Percentiles rank a stretch among this genome's conserved stretches.
Evolutionary conservation across 768 basidiomycete species (phyloP).

Genomic region (Crucibulum laeve): DNA sequence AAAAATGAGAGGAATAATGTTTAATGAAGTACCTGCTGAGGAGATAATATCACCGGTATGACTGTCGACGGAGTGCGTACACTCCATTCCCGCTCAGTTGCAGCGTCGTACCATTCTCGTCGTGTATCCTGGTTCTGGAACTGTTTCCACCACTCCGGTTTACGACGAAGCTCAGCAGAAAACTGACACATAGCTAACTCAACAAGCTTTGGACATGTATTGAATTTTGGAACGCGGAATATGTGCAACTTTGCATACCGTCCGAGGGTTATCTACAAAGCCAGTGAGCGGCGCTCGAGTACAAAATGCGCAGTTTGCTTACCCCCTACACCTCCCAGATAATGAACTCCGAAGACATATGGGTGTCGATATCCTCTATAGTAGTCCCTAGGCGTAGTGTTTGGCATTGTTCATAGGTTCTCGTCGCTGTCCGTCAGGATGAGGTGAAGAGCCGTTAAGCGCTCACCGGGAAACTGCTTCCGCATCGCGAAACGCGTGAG

Average conservation of each 20-base stretch:
- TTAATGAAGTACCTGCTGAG: slow-evolving; percentile 29
- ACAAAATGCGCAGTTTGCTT: slow-evolving; percentile 4
- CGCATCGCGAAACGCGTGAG: neutral
- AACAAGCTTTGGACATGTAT: too few species aligned
- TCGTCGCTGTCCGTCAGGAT: too few species aligned
- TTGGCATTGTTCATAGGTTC: slow-evolving; percentile 13
- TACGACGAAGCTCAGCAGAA: slow-evolving; percentile 37
- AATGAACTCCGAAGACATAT: slow-evolving; percentile 39
- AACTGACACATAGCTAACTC: slow-evolving; percentile 48
- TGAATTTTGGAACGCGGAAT: too few species aligned
- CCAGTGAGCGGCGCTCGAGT: neutral
- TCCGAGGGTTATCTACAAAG: slow-evolving; percentile 38
- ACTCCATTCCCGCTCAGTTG: slow-evolving; percentile 20
- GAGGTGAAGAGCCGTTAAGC: neutral
- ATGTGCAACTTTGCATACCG: slow-evolving; percentile 25
- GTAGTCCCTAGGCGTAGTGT: slow-evolving; percentile 12
- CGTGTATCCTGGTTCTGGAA: slow-evolving; percentile 19
- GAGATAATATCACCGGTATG: slow-evolving; percentile 27
- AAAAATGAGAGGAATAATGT: neutral
- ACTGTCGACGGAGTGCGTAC: slow-evolving; percentile 30
- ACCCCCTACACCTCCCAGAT: slow-evolving; percentile 43
- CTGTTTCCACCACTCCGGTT: slow-evolving; percentile 36
- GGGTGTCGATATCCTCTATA: slow-evolving; percentile 44
- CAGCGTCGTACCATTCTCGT: slow-evolving; percentile 26
- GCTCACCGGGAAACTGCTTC: neutral